phyloP scores from a whole-genome alignment of 108 stramenopile genomes.

The Phaeodactylum tricornutum region DNA sequence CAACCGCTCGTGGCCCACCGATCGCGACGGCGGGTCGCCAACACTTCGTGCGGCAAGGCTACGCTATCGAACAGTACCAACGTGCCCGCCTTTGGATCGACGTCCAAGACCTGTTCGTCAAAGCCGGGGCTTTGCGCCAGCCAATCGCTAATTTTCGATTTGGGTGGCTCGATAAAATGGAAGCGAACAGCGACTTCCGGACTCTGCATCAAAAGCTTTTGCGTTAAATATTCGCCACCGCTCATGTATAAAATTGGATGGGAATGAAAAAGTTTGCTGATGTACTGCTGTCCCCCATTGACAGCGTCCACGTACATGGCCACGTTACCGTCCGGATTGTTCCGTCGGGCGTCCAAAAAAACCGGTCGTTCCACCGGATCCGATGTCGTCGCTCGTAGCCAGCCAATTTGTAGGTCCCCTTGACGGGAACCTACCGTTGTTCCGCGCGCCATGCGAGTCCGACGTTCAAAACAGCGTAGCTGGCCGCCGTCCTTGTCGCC shows the following conservation, averaged over 20 bases:
- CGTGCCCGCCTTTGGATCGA: conserved; percentile 27
- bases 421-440: conserved; percentile 3
- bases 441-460: conserved; percentile 10
- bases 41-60: conserved; percentile 51
- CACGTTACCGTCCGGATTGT: conserved; percentile 32
- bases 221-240: not conserved
- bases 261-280: conserved; percentile 32
- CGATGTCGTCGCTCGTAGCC: conserved; percentile 23
- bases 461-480: conserved; percentile 36
- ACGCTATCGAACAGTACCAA: conserved; percentile 54
- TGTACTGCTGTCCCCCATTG: conserved; percentile 17
- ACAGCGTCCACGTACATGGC: conserved; percentile 27
- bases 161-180: conserved; percentile 26
- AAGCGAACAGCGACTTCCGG: conserved; percentile 18
- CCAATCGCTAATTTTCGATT: conserved; percentile 9
- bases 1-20: conserved; percentile 48
- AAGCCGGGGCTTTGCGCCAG: not conserved
- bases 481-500: conserved; percentile 25
- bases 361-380: conserved; percentile 47
- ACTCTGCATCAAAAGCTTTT: not conserved
- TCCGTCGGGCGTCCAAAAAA: conserved; percentile 39
- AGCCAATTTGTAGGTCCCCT: conserved; percentile 65
- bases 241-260: conserved; percentile 39
- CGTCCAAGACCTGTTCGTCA: conserved; percentile 8
- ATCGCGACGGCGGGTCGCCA: conserved; percentile 29